phyloP scores from a whole-genome alignment of 176 grass and related monocot species.

The Tillandsia leiboldiana region DNA sequence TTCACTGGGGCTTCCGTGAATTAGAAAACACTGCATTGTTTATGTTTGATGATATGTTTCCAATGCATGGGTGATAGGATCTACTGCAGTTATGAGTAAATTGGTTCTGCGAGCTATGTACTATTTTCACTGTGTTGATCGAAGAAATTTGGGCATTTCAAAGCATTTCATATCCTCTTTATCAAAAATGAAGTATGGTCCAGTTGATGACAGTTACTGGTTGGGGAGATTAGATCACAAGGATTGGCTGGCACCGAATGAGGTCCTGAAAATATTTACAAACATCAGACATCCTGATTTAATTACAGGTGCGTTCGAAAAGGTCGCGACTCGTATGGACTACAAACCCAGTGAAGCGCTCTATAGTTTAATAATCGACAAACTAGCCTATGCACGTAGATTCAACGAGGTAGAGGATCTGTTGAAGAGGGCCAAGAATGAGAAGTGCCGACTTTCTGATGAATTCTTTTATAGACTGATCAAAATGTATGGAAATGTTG shows the following conservation, averaged over 20 bases:
- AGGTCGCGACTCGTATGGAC: conserved; percentile 37
- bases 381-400: conserved; percentile 40
- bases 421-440: conserved; percentile 36
- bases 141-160: conserved; percentile 3
- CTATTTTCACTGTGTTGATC: background rate
- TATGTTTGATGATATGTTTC: background rate
- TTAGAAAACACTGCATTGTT: background rate
- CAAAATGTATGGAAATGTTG: conserved; percentile 90
- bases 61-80: background rate
- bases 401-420: conserved; percentile 65
- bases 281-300: conserved; percentile 41
- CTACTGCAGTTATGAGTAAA: background rate
- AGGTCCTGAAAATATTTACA: conserved; percentile 62
- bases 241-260: conserved; percentile 90
- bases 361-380: conserved; percentile 65
- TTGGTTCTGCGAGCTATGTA: background rate
- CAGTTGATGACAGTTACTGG: conserved; percentile 39
- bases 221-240: conserved; percentile 58
- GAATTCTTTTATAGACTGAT: conserved; percentile 70
- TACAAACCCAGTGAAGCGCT: conserved; percentile 69
- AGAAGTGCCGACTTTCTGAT: conserved; percentile 57
- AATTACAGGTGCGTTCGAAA: conserved; percentile 41
- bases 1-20: too few species aligned
- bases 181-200: background rate
- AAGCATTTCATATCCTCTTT: background rate